Evolutionary conservation across 202 grass and related monocot genomes (phyloP), one percentile per base, ranked within the genome.

Genomic region (Zoysia matrella): DNA sequence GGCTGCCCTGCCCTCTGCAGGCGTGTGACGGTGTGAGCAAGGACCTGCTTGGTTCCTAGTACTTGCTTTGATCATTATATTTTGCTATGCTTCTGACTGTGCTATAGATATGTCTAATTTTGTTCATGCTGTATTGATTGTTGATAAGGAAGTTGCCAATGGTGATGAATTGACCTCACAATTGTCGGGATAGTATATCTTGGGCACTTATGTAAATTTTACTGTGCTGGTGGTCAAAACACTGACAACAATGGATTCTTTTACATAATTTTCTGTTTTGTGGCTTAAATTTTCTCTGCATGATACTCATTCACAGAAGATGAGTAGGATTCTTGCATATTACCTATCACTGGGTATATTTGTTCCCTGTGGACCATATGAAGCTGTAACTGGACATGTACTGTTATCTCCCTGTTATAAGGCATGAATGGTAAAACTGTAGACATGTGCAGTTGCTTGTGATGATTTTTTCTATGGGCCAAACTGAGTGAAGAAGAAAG

Each of bases 1-100:
- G 92, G 92, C 96, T 11, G 91, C 96, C 3, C 87, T 98, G 45
- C 96, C 95, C 30, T 89, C 78, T 4, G 75, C 83, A 0, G 90
- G 90, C 6, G 30, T 36, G 30, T 36, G 30, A 36, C 30, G 30
- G 65, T 86, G 36, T 95, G 78, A 91, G 61, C 55, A 46, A 77
- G 2, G 36, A 47, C 18, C 8, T 7, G 8, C 8, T 11, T 75
- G 75, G 18, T 83, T 80, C 62, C 3, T 55, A 62, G 45, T 36
- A 36, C 30, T 56, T 74, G 42, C 7, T 71, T 71, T 71, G 54
- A 83, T 76, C 71, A 7, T 80, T 80, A 13, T 41, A 8, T 74
- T 52, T 71, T 55, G 4, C 52, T 55, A 36, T 71, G 7, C 11
- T 56, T 3, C 22, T 58, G 15, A 65, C 3, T 51, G 11, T 42